These are phyloP conservation scores for Punctularia strigosozonata DNA, from an alignment of 768 basidiomycete species.

Conservation along the genomic window DNA sequence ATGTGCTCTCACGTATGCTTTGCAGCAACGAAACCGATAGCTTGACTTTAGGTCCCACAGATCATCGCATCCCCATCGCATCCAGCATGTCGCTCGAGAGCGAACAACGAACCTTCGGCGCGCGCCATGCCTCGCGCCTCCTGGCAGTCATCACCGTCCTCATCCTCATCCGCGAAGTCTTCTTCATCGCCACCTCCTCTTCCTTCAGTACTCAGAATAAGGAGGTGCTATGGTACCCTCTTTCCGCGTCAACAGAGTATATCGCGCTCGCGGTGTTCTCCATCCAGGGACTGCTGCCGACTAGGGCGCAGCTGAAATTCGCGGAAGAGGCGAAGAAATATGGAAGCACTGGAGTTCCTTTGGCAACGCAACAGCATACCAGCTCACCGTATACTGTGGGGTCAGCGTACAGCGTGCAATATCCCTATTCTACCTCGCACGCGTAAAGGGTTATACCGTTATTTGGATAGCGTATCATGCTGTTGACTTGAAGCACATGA, in stretches of 20 bases:
- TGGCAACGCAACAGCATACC: too few relatives aligned
- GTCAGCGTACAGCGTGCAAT: too few relatives aligned
- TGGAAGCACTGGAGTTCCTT: too few relatives aligned
- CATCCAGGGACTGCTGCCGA: constrained; percentile 10
- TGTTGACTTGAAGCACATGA: too few relatives aligned
- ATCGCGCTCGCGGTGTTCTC: constrained; percentile 10
- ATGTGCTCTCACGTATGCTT: not conserved
- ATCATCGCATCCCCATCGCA: not conserved
- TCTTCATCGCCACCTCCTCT: constrained; percentile 9
- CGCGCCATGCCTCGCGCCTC: constrained; percentile 6
- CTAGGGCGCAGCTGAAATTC: not conserved
- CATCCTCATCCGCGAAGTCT: constrained; percentile 11
- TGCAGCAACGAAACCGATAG: not conserved
- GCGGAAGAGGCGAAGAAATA: too few relatives aligned
- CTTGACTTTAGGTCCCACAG: not conserved
- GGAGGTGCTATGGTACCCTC: constrained; percentile 11
- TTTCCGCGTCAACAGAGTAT: constrained; percentile 9
- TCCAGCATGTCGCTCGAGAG: not conserved
- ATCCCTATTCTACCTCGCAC: too few relatives aligned
- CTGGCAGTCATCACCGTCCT: constrained; percentile 8
- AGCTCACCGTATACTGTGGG: too few relatives aligned
- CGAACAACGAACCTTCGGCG: not conserved
- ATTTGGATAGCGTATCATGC: too few relatives aligned
- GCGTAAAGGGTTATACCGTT: too few relatives aligned
- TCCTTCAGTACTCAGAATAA: constrained; percentile 1